Evolutionary conservation across 192 early-diverging fungal genomes (phyloP), one percentile per base, ranked within the genome.

Genomic region (Gaertneriomyces semiglobifer): DNA sequence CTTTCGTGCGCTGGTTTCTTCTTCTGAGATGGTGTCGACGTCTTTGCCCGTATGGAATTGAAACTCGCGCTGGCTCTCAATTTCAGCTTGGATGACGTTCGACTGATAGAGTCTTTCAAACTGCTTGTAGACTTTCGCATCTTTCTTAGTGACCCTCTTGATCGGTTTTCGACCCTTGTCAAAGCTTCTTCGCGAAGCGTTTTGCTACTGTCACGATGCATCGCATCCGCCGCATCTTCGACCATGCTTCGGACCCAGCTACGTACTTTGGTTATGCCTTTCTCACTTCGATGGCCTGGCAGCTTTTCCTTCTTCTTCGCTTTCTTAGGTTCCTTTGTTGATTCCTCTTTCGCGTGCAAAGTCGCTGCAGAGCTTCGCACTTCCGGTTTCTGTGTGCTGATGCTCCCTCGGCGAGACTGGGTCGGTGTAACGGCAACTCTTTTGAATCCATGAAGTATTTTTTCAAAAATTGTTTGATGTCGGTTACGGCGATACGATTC

Each of bases 371-470:
- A 33, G 25, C 25, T 33, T 33, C 25, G 25, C 25, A 33, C 25
- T 33, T 33, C 25, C 25, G 25, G 25, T 33, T 33, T 33, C 25
- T 33, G 25, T 33, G 25, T 33, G 25, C 25, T 33, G 25, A 33
- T 33, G 25, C 25, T 66, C 33, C 40, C 53, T 6, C 44, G 65
- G 7, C 44, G 53, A 7, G 55, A 58, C 6, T 44, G 41, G 14
- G 53, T 38, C 40, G 66, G 56, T 9, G 66, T 44, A 18, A 53
- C 33, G 6, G 62, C 53, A 7, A 52, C 48, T 18, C 66, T 56
- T 43, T 68, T 68, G 51, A 68, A 45, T 19, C 60, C 58, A 16
- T 68, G 66, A n/a, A 68, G 8, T 16, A 68, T 16, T n/a, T 48
- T 53, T 50, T 3, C 66, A 25, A 68, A 51, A 18, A 68, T 14